These are phyloP conservation scores for Sisymbrium altissimum DNA, from an alignment of 345 rosid genomes.

Conservation along the genomic window DNA sequence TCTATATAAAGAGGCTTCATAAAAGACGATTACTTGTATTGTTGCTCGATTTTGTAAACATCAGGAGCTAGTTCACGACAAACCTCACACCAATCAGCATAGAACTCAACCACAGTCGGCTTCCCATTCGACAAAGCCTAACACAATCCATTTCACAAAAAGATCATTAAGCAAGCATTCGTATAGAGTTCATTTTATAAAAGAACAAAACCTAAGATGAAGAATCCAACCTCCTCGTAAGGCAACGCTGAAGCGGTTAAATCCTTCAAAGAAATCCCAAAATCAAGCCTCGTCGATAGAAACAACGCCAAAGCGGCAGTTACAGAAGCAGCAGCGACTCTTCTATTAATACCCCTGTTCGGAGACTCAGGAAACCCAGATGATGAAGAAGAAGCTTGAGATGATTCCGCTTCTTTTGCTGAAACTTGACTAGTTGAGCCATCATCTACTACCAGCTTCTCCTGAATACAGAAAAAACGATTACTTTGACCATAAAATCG, in stretches of 20 bases:
- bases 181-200: not conserved
- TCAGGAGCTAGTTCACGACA: constrained; percentile 93
- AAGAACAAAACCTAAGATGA: not conserved
- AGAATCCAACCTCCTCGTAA: constrained; percentile 52
- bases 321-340: constrained; percentile 50
- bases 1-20: not conserved
- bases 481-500: too few relatives aligned
- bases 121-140: constrained; percentile 92
- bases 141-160: not conserved
- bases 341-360: constrained; percentile 50
- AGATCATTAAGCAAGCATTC: not conserved
- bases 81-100: constrained; percentile 98
- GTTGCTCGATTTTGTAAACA: constrained; percentile 89
- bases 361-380: constrained; percentile 59
- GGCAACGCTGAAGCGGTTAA: constrained; percentile 66
- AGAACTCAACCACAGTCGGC: constrained; percentile 95
- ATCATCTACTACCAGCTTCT: constrained; percentile 35
- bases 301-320: constrained; percentile 60
- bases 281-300: constrained; percentile 56
- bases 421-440: not conserved
- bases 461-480: constrained; percentile 42
- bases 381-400: constrained; percentile 24
- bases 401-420: constrained; percentile 15
- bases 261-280: constrained; percentile 80
- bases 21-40: constrained; percentile 61